phyloP scores from a whole-genome alignment of 2,329 filamentous ascomycete species.

The Fusarium solani-melongenae region DNA sequence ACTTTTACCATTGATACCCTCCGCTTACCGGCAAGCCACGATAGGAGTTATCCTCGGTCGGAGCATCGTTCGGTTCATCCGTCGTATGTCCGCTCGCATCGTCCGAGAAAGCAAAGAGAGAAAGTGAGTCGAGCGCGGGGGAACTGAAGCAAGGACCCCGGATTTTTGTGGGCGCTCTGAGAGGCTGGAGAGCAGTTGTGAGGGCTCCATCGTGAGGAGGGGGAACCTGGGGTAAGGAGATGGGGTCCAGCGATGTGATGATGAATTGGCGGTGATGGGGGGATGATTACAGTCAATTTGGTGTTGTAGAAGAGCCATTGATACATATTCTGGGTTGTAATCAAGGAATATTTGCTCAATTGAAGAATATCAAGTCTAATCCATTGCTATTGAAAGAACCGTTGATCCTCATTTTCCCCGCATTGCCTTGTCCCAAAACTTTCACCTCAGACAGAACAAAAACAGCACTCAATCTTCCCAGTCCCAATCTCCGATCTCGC shows the following conservation, averaged over 20 bases:
- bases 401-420: not conserved
- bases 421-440: not conserved
- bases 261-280: not conserved
- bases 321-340: not conserved
- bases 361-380: not conserved
- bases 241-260: not conserved
- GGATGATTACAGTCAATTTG: not conserved
- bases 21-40: slow-evolving; percentile 6
- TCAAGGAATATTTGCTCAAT: not conserved
- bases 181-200: slow-evolving; percentile 4
- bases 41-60: slow-evolving; percentile 29
- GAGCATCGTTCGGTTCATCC: slow-evolving; percentile 16
- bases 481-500: not conserved
- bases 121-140: slow-evolving; percentile 5
- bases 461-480: not conserved
- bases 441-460: not conserved
- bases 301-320: not conserved
- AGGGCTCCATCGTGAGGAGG: slow-evolving; percentile 3
- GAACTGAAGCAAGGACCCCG: slow-evolving; percentile 27
- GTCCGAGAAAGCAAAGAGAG: slow-evolving; percentile 10
- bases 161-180: slow-evolving; percentile 24
- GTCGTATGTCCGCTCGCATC: slow-evolving; percentile 37
- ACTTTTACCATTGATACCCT: slow-evolving; percentile 9
- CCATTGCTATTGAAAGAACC: not conserved
- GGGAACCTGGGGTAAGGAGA: slow-evolving; percentile 41